Base-by-base conservation (phyloP, 441 rosid species). In the Gossypium trilobum region DNA sequence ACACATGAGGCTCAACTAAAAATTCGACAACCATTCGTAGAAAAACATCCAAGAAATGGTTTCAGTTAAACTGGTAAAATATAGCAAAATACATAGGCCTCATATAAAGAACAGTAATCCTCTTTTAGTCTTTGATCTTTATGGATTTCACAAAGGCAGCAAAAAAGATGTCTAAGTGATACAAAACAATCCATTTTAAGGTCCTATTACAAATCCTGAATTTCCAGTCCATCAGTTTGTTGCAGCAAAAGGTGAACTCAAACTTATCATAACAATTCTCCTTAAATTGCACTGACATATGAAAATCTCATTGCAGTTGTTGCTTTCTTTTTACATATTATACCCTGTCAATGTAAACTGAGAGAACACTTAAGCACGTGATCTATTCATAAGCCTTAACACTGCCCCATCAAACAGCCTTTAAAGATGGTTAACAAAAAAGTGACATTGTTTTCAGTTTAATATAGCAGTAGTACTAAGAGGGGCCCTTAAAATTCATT, bases 1-100 rank as follows among this genome's bases (percentile, higher is more conserved):
- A 44, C 29, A 68, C 73, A 73, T 67, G 61, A 79, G 73, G 54
- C 48, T 27, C 16, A 27, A 7, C 8, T 29, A 42, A 29, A 14
- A 60, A 60, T n/a, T 62, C 33, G 23, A 61, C 68, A 63, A 19
- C 31, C 17, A 63, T 42, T 39, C 16, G 68, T 19, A 10, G 68
- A 63, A 63, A 65, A 65, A 2, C 31, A 39, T 22, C 52, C n/a
- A 61, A 33, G 64, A 31, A 5, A 33, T 3, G 50, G 68, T 61
- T 29, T 36, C 50, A 16, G 3, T 62, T 16, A 62, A 31, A 33
- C n/a, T 33, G 8, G n/a, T 22, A 44, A 22, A 44, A 65, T 22
- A 22, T 20, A 44, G 55, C 54, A 44, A 65, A 65, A n/a, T 9
- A 36, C 25, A 22, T 11, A 64, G 20, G 33, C 31, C 55, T 20